These are phyloP conservation scores for Phlebiopsis gigantea DNA, from an alignment of 768 basidiomycete genomes.

Conservation along the genomic window DNA sequence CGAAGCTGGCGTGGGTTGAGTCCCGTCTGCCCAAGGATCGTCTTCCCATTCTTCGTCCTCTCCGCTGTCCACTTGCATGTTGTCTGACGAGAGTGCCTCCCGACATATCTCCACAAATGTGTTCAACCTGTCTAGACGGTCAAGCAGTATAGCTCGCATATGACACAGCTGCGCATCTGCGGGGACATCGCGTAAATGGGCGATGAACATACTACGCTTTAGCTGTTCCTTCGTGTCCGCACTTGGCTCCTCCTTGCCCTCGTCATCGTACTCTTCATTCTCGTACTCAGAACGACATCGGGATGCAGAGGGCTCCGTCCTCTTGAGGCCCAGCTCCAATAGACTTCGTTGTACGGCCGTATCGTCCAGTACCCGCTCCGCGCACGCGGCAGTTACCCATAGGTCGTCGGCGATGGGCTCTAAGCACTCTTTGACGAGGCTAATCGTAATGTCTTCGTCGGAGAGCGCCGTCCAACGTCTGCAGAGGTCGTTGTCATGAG, in stretches of 20 bases:
- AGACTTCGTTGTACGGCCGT: constrained; percentile 49
- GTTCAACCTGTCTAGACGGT: constrained; percentile 62
- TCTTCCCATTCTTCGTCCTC: constrained; percentile 64
- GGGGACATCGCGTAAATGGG: constrained; percentile 52
- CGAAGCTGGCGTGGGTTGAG: constrained; percentile 20
- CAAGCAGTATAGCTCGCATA: constrained; percentile 64
- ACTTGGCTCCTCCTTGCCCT: constrained; percentile 13
- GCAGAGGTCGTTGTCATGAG: constrained; percentile 26
- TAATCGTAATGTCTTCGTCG: constrained; percentile 53
- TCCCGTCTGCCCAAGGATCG: constrained; percentile 68
- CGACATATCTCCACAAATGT: constrained; percentile 65
- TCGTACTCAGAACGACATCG: constrained; percentile 36
- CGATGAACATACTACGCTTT: constrained; percentile 29
- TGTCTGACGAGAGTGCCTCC: constrained; percentile 26
- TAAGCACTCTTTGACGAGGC: constrained; percentile 44
- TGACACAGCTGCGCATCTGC: constrained; percentile 60
- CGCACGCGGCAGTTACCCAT: constrained; percentile 74
- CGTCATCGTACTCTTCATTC: constrained; percentile 14
- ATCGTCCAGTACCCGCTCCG: constrained; percentile 61
- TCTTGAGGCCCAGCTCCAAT: constrained; percentile 56
- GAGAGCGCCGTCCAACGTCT: constrained; percentile 47
- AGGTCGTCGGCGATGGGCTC: constrained; percentile 55
- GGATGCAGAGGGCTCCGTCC: constrained; percentile 46
- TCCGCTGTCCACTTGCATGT: constrained; percentile 14
- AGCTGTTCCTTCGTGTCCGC: constrained; percentile 20